Percentiles rank a stretch among this genome's conserved stretches.
phyloP scores from a whole-genome alignment of 2,329 filamentous ascomycete species.

The Curvularia lunata region DNA sequence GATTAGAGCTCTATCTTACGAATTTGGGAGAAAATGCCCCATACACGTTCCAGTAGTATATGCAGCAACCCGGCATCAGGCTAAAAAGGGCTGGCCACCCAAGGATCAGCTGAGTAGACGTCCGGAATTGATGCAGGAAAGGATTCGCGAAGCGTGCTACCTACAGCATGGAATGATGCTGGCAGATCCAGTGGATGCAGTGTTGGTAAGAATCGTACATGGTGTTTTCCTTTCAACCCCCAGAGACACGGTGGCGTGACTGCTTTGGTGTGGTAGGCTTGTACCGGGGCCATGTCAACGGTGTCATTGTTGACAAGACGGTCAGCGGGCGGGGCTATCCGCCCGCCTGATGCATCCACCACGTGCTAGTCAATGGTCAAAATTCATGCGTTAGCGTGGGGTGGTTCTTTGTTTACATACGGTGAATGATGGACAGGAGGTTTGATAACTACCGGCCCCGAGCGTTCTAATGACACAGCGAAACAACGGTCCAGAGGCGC shows the following conservation, averaged over 20 bases:
- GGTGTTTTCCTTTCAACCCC: background rate
- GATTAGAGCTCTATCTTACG: background rate
- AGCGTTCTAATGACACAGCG: background rate
- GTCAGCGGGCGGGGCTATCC: constrained; percentile 21
- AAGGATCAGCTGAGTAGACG: background rate
- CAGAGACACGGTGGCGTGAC: constrained; percentile 4
- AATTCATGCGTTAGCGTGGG: constrained; percentile 4
- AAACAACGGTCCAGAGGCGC: background rate
- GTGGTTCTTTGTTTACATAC: constrained; percentile 1
- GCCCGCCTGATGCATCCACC: constrained; percentile 16
- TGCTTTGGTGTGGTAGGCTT: constrained; percentile 2
- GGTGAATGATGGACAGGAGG: background rate
- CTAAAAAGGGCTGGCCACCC: constrained; percentile 1
- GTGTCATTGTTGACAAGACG: constrained; percentile 14
- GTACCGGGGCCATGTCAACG: constrained; percentile 19
- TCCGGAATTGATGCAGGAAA: background rate
- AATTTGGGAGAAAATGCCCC: background rate
- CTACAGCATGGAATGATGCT: too few relatives aligned
- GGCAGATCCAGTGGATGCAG: background rate
- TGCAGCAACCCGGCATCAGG: constrained; percentile 3
- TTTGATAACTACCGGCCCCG: background rate
- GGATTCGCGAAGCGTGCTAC: background rate
- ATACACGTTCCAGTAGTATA: background rate
- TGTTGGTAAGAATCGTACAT: background rate
- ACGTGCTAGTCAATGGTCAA: constrained; percentile 8